Conservation (phyloP, 2,329 filamentous ascomycete genomes). For the Fusarium domesticum region DNA sequence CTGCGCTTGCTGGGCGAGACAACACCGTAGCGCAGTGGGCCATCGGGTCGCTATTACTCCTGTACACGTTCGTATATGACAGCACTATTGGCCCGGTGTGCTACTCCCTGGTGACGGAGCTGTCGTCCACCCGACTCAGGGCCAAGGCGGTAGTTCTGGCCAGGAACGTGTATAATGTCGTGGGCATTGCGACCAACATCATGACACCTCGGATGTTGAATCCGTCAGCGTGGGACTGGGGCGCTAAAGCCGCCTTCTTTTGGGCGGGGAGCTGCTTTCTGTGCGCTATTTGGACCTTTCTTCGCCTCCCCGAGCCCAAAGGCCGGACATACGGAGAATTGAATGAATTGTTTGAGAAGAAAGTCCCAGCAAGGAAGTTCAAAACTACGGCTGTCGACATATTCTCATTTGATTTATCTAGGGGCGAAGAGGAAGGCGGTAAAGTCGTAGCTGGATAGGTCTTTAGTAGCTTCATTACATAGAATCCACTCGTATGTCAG, state of each 20-base stretch:
- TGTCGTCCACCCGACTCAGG: conserved; percentile 44
- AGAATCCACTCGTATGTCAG: too few relatives aligned
- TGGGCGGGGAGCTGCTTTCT: conserved; percentile 43
- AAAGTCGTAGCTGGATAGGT: too few relatives aligned
- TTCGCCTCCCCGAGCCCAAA: conserved; percentile 54
- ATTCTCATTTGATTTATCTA: too few relatives aligned
- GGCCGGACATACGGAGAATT: conserved; percentile 54
- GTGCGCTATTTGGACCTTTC: conserved; percentile 49
- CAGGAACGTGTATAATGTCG: conserved; percentile 46
- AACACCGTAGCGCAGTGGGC: conserved; percentile 43
- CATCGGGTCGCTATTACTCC: conserved; percentile 43
- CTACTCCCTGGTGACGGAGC: conserved; percentile 72
- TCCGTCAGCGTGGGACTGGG: conserved; percentile 44
- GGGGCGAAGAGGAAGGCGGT: too few relatives aligned
- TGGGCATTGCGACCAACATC: conserved; percentile 44
- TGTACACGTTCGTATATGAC: conserved; percentile 43
- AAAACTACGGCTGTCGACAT: conserved; percentile 31
- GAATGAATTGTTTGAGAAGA: conserved; percentile 51
- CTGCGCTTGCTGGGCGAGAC: conserved; percentile 56
- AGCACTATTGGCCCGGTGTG: conserved; percentile 55
- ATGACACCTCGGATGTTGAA: conserved; percentile 47
- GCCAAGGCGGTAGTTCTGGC: conserved; percentile 46
- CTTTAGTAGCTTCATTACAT: too few relatives aligned
- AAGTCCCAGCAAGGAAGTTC: conserved; percentile 42
- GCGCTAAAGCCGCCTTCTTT: conserved; percentile 46